phyloP scores from a whole-genome alignment of 2,329 filamentous ascomycete species.

The Claviceps cyperi region DNA sequence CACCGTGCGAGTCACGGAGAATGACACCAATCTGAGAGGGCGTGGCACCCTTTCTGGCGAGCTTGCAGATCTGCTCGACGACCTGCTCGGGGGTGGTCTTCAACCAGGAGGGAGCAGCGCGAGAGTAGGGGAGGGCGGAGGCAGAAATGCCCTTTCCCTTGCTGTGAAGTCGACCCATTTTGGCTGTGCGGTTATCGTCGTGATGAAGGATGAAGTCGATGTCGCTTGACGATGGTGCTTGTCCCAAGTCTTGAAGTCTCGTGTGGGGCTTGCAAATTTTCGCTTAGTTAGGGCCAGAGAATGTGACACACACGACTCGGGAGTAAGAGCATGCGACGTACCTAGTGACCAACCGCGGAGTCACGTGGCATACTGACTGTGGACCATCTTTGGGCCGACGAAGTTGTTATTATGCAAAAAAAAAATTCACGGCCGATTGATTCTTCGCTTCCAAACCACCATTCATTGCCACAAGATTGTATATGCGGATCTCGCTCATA shows the following conservation, averaged over 20 bases:
- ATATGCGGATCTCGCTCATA: not conserved
- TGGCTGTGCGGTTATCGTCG: conserved; percentile 32
- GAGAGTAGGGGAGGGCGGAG: conserved; percentile 94
- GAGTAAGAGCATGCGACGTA: too few relatives aligned
- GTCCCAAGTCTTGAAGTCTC: conserved; percentile 15
- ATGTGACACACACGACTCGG: not conserved
- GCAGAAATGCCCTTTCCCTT: conserved; percentile 98
- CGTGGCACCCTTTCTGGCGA: conserved; percentile 96
- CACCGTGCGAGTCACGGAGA: conserved; percentile 93
- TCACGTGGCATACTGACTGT: not conserved
- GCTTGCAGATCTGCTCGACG: conserved; percentile 97
- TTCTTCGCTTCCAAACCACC: not conserved
- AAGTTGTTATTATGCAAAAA: too few relatives aligned
- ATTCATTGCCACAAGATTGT: not conserved
- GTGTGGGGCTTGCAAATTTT: conserved; percentile 29
- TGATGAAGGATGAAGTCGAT: conserved; percentile 19
- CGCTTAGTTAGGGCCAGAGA: conserved; percentile 33
- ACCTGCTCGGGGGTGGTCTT: conserved; percentile 98
- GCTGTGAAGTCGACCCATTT: conserved; percentile 96
- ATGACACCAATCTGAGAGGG: conserved; percentile 98
- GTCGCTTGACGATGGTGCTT: conserved; percentile 14
- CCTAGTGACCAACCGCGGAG: too few relatives aligned
- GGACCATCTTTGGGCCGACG: too few relatives aligned
- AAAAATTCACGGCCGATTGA: not conserved
- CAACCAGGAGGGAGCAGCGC: conserved; percentile 83